A percentile compares a stretch with the other conserved stretches of the same genome.
Evolutionary conservation across 2,329 filamentous ascomycete species (phyloP).

Genomic region (Exophiala xenobiotica): DNA sequence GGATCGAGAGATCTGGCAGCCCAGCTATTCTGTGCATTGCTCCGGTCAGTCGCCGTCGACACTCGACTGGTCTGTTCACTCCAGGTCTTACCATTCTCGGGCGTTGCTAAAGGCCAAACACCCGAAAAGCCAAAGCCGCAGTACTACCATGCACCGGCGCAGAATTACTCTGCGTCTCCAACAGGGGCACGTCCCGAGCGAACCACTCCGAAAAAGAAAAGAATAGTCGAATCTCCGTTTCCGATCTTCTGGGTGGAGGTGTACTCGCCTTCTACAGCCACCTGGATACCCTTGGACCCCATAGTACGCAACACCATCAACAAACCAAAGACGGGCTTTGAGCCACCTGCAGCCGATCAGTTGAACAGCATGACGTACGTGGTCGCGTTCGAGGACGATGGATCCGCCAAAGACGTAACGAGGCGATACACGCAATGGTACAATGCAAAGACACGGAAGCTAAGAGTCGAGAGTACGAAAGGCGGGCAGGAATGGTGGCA

Average conservation of each 20-base stretch:
- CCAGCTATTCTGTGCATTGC: conserved; percentile 83
- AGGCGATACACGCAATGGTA: conserved; percentile 82
- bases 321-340: conserved; percentile 67
- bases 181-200: conserved; percentile 4
- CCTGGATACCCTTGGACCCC: conserved; percentile 87
- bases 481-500: conserved; percentile 59
- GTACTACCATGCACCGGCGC: conserved; percentile 36
- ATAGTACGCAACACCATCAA: conserved; percentile 77
- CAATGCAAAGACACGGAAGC: conserved; percentile 82
- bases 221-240: conserved; percentile 62
- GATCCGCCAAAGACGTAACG: conserved; percentile 79
- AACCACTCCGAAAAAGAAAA: conserved; percentile 12
- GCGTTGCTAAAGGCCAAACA: conserved; percentile 44
- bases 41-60: conserved; percentile 79
- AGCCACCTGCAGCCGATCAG: conserved; percentile 76
- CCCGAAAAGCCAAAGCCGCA: conserved; percentile 41
- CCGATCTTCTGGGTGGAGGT: conserved; percentile 95
- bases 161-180: conserved; percentile 20
- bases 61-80: conserved; percentile 85
- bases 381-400: conserved; percentile 79
- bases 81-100: conserved; percentile 72
- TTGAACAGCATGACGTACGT: conserved; percentile 80
- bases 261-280: conserved; percentile 80
- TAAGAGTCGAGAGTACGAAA: conserved; percentile 70
- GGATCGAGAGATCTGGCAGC: conserved; percentile 89